Evolutionary conservation across 305 asterid species (phyloP).

Genomic region (Fraxinus platypoda): DNA sequence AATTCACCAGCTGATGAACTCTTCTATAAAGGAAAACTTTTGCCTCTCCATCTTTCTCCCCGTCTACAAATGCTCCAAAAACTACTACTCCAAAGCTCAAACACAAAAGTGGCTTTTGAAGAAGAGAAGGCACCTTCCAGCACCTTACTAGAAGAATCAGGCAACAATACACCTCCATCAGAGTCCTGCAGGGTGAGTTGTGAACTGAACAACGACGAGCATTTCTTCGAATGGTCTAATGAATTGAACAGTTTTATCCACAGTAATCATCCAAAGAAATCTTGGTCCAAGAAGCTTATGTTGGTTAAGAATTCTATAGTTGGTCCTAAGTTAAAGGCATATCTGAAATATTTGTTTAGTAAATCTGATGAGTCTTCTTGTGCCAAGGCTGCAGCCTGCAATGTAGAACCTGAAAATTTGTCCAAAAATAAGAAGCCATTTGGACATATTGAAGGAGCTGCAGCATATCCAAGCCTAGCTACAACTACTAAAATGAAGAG

Average conservation of each 20-base stretch:
- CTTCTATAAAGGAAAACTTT: constrained; percentile 80
- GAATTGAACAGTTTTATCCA: constrained; percentile 46
- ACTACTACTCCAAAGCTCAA: constrained; percentile 29
- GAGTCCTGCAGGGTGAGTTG: constrained; percentile 75
- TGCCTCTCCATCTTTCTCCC: constrained; percentile 75
- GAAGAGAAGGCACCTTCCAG: neutral
- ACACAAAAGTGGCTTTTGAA: neutral
- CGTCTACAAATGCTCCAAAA: constrained; percentile 55
- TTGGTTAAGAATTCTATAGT: constrained; percentile 50
- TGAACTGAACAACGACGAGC: constrained; percentile 61
- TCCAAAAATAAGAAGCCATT: neutral
- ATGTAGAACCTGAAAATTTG: constrained; percentile 18
- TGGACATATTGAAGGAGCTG: neutral
- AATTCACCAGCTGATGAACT: constrained; percentile 85
- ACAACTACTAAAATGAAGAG: constrained; percentile 39
- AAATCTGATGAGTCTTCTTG: constrained; percentile 28
- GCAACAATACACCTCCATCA: constrained; percentile 43
- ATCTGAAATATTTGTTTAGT: constrained; percentile 48
- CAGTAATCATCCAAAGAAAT: constrained; percentile 29
- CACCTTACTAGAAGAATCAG: neutral
- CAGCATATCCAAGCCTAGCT: neutral
- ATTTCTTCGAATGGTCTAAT: constrained; percentile 69
- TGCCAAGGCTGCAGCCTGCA: constrained; percentile 11
- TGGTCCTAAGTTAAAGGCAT: constrained; percentile 57
- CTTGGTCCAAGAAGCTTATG: constrained; percentile 64